These are phyloP conservation scores for Tolypocladium guangdongense DNA, from an alignment of 2,329 filamentous ascomycete species.

Conservation along the genomic window DNA sequence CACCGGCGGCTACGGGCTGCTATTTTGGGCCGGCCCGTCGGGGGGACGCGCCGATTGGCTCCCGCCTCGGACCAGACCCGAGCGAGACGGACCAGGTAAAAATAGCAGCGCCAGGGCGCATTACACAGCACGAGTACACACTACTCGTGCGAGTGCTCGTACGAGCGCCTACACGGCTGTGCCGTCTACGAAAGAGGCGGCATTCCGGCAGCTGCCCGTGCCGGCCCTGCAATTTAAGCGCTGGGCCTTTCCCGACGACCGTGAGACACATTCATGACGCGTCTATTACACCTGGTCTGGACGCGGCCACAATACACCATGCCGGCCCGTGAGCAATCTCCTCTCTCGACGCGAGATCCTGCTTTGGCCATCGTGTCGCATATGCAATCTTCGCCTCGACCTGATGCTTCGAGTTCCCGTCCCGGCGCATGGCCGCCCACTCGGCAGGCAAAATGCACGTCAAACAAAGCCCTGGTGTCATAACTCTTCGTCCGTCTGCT, in stretches of 20 bases:
- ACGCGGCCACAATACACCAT: neutral
- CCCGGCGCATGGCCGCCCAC: neutral
- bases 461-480: neutral
- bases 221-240: too few relatives aligned
- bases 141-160: too few relatives aligned
- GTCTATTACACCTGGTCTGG: neutral
- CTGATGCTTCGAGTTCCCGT: neutral
- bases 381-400: neutral
- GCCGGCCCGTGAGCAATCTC: neutral
- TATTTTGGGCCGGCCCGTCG: neutral
- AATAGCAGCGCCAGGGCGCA: neutral
- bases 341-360: neutral
- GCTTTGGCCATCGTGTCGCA: neutral
- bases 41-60: neutral
- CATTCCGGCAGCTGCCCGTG: too few relatives aligned
- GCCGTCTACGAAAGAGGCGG: too few relatives aligned
- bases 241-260: too few relatives aligned
- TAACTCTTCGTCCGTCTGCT: neutral
- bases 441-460: neutral
- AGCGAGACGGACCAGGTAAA: too few relatives aligned
- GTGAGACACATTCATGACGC: too few relatives aligned
- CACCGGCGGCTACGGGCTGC: neutral
- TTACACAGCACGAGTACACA: too few relatives aligned
- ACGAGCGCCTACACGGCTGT: too few relatives aligned
- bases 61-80: too few relatives aligned